These are phyloP conservation scores for Chernovozyma sophiae-reginae DNA, from an alignment of 1,139 yeast genomes.

Conservation along the genomic window DNA sequence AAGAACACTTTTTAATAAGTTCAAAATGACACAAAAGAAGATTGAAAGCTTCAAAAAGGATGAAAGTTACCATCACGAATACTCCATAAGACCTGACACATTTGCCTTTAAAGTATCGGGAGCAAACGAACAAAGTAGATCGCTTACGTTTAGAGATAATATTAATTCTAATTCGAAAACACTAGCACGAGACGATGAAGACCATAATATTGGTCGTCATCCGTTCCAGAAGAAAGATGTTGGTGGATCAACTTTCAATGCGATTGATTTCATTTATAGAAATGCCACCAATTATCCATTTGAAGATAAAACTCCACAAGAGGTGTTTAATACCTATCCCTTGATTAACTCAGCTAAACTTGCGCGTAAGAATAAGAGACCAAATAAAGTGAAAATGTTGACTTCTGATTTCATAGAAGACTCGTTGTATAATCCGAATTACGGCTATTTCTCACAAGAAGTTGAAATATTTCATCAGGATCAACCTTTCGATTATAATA, in stretches of 20 bases:
- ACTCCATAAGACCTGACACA: constrained; percentile 46
- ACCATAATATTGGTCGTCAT: constrained; percentile 11
- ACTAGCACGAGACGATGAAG: neutral
- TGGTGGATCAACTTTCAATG: constrained; percentile 19
- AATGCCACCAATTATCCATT: constrained; percentile 46
- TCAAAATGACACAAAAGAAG: constrained; percentile 17
- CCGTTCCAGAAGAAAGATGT: constrained; percentile 26
- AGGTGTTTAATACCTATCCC: constrained; percentile 38
- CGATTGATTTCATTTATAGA: constrained; percentile 36
- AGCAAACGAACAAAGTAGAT: constrained; percentile 16
- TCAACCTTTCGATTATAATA: constrained; percentile 56
- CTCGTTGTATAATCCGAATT: constrained; percentile 72
- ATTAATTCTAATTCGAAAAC: constrained; percentile 1
- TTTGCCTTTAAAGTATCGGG: constrained; percentile 42
- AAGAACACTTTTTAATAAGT: constrained; percentile 18
- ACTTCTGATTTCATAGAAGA: constrained; percentile 81
- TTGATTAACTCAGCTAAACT: constrained; percentile 43
- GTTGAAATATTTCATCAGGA: constrained; percentile 72
- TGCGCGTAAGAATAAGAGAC: constrained; percentile 46
- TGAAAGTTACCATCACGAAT: constrained; percentile 37
- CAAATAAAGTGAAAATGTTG: constrained; percentile 63
- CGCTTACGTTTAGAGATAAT: constrained; percentile 2
- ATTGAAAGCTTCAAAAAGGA: constrained; percentile 18
- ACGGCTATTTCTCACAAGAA: constrained; percentile 77
- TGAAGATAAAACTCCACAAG: constrained; percentile 34